Percentiles rank a stretch among this genome's conserved stretches.
phyloP scores from a whole-genome alignment of 1,284 basidiomycete genomes.

The Rhodotorula sp. region DNA sequence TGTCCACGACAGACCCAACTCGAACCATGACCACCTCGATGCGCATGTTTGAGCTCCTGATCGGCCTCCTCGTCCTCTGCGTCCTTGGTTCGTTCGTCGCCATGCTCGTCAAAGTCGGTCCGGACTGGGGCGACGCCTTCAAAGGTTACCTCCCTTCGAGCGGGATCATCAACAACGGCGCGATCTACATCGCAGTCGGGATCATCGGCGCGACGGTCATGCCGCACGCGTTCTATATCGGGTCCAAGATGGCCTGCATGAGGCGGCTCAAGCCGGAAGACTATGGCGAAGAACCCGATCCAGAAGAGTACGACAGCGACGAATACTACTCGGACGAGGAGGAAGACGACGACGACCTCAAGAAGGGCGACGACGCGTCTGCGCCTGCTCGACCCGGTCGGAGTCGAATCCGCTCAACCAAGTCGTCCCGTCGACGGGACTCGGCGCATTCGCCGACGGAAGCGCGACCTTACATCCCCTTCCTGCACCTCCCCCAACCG shows the following conservation, averaged over 20 bases:
- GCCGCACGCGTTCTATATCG: conserved; percentile 87
- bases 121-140: conserved; percentile 77
- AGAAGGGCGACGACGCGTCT: neutral
- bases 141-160: conserved; percentile 76
- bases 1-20: conserved; percentile 31
- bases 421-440: neutral
- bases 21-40: conserved; percentile 46
- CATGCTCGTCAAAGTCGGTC: conserved; percentile 70
- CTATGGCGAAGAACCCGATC: conserved; percentile 22
- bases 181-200: conserved; percentile 73
- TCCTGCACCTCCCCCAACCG: conserved; percentile 42
- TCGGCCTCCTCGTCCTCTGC: conserved; percentile 67
- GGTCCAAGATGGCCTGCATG: conserved; percentile 65
- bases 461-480: conserved; percentile 11
- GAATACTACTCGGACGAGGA: conserved; percentile 9
- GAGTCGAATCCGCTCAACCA: neutral
- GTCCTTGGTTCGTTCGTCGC: conserved; percentile 80
- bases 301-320: conserved; percentile 7
- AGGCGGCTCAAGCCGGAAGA: conserved; percentile 56
- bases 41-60: conserved; percentile 64
- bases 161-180: conserved; percentile 60
- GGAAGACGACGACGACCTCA: conserved; percentile 2
- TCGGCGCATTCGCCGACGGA: neutral
- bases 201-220: conserved; percentile 80
- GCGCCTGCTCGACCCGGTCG: neutral